phyloP scores from a whole-genome alignment of 2,329 filamentous ascomycete species.

The Talaromyces marneffei region DNA sequence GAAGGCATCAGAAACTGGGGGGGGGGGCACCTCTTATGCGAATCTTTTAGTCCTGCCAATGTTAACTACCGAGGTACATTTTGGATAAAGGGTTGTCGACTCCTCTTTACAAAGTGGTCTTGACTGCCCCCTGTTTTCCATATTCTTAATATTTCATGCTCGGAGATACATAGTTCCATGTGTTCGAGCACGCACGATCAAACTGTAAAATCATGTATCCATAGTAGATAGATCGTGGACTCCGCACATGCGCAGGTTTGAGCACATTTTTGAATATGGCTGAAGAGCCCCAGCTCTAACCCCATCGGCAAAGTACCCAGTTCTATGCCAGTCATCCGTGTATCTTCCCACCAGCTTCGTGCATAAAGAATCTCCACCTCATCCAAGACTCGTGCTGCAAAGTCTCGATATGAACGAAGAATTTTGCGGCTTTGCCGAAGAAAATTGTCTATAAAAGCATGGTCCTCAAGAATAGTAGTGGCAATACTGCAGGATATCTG shows the following conservation, averaged over 20 bases:
- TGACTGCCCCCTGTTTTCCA: not conserved
- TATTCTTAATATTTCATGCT: not conserved
- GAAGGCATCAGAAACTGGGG: not conserved
- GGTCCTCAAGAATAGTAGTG: slow-evolving; percentile 27
- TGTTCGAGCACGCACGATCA: not conserved
- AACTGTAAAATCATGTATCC: not conserved
- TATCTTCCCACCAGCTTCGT: slow-evolving; percentile 23
- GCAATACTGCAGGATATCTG: slow-evolving; percentile 26
- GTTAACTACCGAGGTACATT: not conserved
- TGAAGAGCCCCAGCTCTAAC: not conserved
- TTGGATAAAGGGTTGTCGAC: too few relatives aligned
- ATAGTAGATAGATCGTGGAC: slow-evolving; percentile 9
- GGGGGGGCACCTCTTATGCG: not conserved
- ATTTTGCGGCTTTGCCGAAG: slow-evolving; percentile 20
- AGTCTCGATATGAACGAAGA: slow-evolving; percentile 25
- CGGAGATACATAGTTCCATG: not conserved
- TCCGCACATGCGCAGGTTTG: slow-evolving; percentile 1
- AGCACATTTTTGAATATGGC: slow-evolving; percentile 2
- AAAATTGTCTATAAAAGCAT: slow-evolving; percentile 32
- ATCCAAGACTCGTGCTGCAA: slow-evolving; percentile 30
- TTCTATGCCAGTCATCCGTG: not conserved
- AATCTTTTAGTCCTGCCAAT: not conserved
- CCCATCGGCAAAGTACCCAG: not conserved
- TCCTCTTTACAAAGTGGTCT: too few relatives aligned
- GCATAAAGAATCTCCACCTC: slow-evolving; percentile 35